phyloP scores from a whole-genome alignment of 1,284 basidiomycete genomes.

The Macrocystidia cucumis region DNA sequence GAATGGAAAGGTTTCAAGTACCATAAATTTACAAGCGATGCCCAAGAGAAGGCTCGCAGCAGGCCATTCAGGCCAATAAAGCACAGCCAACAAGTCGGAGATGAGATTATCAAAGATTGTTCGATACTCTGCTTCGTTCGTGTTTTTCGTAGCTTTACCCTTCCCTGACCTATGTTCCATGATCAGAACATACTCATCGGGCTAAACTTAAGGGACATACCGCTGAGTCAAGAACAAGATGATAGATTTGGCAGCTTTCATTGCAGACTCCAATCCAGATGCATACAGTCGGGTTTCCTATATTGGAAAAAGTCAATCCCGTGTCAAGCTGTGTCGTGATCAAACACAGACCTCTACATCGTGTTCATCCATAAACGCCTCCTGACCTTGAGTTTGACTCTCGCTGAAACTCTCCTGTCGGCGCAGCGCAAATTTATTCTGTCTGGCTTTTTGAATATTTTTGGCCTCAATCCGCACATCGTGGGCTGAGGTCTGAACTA shows the following conservation, averaged over 20 bases:
- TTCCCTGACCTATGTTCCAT: slow-evolving; percentile 55
- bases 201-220: slow-evolving; percentile 23
- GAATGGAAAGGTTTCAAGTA: slow-evolving; percentile 18
- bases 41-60: slow-evolving; percentile 78
- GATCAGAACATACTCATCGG: neutral
- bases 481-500: slow-evolving; percentile 91
- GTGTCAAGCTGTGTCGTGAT: too few relatives aligned
- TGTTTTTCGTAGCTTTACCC: slow-evolving; percentile 78
- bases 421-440: slow-evolving; percentile 51
- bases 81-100: slow-evolving; percentile 79
- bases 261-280: slow-evolving; percentile 68
- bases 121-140: slow-evolving; percentile 87
- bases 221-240: slow-evolving; percentile 80
- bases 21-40: slow-evolving; percentile 80
- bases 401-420: slow-evolving; percentile 51
- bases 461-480: slow-evolving; percentile 63
- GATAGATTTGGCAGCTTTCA: slow-evolving; percentile 79
- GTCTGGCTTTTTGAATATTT: slow-evolving; percentile 52
- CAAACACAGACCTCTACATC: slow-evolving; percentile 56
- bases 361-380: slow-evolving; percentile 53
- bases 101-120: slow-evolving; percentile 87
- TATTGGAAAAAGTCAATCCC: slow-evolving; percentile 2
- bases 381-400: slow-evolving; percentile 20
- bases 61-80: slow-evolving; percentile 97
- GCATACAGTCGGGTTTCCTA: slow-evolving; percentile 65